phyloP scores from a whole-genome alignment of 768 basidiomycete genomes.

The Leccinum variicolor region DNA sequence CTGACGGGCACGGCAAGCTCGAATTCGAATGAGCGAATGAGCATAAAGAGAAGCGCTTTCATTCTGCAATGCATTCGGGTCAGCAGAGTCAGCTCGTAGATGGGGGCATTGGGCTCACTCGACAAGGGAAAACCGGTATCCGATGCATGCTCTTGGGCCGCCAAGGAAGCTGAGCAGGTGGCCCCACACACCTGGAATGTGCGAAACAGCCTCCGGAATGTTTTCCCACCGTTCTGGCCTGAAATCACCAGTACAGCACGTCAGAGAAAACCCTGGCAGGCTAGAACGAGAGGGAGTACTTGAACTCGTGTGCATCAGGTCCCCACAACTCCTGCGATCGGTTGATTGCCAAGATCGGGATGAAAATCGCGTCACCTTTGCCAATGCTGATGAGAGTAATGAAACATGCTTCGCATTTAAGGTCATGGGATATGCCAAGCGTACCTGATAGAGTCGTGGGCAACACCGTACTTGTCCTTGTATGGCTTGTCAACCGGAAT shows the following conservation, averaged over 20 bases:
- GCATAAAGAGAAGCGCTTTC: constrained; percentile 7
- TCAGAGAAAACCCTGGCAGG: not conserved
- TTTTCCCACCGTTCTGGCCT: constrained; percentile 49
- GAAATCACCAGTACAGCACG: not conserved
- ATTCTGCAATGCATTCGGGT: not conserved
- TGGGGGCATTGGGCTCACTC: constrained; percentile 43
- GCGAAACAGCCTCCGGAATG: constrained; percentile 39
- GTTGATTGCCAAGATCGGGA: constrained; percentile 56
- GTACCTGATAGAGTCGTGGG: constrained; percentile 39
- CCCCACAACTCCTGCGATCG: constrained; percentile 57
- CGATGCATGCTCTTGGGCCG: constrained; percentile 65
- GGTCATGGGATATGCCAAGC: not conserved
- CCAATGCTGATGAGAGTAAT: constrained; percentile 26
- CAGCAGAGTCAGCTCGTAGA: not conserved
- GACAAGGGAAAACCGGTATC: constrained; percentile 59
- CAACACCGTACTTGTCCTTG: constrained; percentile 40
- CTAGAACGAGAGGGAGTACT: constrained; percentile 25
- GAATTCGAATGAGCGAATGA: constrained; percentile 51
- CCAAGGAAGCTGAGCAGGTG: constrained; percentile 61
- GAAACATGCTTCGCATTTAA: not conserved
- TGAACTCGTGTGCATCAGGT: constrained; percentile 58
- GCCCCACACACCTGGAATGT: constrained; percentile 59
- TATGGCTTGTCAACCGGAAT: constrained; percentile 48
- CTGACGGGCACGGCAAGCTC: constrained; percentile 47
- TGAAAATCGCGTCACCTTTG: constrained; percentile 44